Evolutionary conservation across 176 grass and related monocot genomes (phyloP), one percentile per base, ranked within the genome.

Genomic region (Eragrostis nindensis): DNA sequence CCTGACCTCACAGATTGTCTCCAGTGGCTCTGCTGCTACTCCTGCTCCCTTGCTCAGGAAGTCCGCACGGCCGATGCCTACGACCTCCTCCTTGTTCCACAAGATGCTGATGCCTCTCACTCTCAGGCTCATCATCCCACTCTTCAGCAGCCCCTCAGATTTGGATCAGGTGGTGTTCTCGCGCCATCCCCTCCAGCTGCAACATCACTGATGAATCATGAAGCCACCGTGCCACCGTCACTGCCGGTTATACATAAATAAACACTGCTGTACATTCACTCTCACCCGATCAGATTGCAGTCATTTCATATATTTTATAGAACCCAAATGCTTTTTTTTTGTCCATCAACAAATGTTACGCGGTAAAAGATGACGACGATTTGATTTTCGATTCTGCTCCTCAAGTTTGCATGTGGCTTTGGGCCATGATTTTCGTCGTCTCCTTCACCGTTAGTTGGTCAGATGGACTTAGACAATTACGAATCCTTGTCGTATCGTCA

Each of bases 21-120:
- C n/a, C 83, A 70, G 18, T 97, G 94, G 94, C 83, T 97, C 2
- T 93, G 74, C 69, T 93, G 90, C 73, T 93, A 82, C 75, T 86
- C 86, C 0, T 97, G 94, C 66, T 40, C 94, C 2, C 86, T 97
- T 7, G 83, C 94, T 0, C 90, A 97, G 66, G 94, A 97, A 42
- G 90, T 97, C 8, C 78, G 94, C 63, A 97, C 90, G 0, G 94
- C 83, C 1, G 90, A 97, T 24, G 85, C 85, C 41, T 95, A 92
- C 16, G 78, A 8, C 21, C 63, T 15, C 21, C 63, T 11, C 21
- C 64, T 73, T 54, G 74, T n/a, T n/a, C n/a, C n/a, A n/a, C n/a
- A 77, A 7, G 53, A 19, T 1, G 56, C 24, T 12, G 1, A 13
- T 0, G 56, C 11, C 21, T 60, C 53, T 7, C 26, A 26, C 40